These are phyloP conservation scores for Lentinula boryana DNA, from an alignment of 768 basidiomycete genomes.

Conservation along the genomic window DNA sequence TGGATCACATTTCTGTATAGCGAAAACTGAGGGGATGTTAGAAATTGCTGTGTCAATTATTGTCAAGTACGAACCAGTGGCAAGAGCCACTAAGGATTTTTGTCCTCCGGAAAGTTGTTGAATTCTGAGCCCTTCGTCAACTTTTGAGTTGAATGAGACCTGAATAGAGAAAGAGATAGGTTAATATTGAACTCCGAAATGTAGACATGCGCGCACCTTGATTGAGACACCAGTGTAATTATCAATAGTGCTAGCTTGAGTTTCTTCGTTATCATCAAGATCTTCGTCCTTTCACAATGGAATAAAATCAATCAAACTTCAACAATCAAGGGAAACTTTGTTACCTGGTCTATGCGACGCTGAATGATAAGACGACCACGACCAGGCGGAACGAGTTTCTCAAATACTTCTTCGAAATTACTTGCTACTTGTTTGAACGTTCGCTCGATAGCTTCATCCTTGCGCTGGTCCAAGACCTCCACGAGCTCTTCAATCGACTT, in stretches of 20 bases:
- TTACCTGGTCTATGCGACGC: constrained; percentile 77
- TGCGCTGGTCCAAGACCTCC: constrained; percentile 89
- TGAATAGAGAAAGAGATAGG: constrained; percentile 21
- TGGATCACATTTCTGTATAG: constrained; percentile 98
- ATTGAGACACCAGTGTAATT: constrained; percentile 97
- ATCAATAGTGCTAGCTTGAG: constrained; percentile 73
- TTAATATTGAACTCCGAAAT: background rate
- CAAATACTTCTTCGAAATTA: constrained; percentile 97
- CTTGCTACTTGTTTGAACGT: constrained; percentile 98
- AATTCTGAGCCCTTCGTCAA: constrained; percentile 92
- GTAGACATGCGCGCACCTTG: constrained; percentile 45
- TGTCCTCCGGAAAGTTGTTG: constrained; percentile 97
- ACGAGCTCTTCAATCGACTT: constrained; percentile 89
- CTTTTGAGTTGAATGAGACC: constrained; percentile 99
- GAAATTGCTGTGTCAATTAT: background rate
- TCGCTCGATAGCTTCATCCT: constrained; percentile 97
- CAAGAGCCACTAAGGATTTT: constrained; percentile 93
- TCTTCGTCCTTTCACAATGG: constrained; percentile 54
- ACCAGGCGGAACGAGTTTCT: constrained; percentile 91
- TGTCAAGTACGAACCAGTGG: constrained; percentile 56
- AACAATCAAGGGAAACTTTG: constrained; percentile 8
- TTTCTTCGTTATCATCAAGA: constrained; percentile 63
- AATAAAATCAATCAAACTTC: background rate
- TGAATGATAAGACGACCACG: constrained; percentile 90
- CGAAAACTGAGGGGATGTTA: constrained; percentile 60